phyloP scores from a whole-genome alignment of 2,329 filamentous ascomycete species.

The Dothistroma septosporum region DNA sequence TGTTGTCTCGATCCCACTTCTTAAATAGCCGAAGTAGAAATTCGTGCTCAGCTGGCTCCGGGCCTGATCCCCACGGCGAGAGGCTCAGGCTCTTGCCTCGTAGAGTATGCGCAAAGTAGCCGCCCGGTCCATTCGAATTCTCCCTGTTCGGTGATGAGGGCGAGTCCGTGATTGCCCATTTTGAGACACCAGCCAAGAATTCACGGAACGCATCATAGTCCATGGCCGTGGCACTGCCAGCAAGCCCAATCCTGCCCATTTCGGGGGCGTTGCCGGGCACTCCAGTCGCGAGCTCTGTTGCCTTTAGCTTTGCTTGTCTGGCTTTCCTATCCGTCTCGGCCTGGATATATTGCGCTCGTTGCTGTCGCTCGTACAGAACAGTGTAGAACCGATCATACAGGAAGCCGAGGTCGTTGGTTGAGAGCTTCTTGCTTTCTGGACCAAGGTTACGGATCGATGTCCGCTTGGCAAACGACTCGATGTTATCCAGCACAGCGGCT shows the following conservation, averaged over 20 bases:
- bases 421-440: slow-evolving; percentile 88
- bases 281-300: slow-evolving; percentile 48
- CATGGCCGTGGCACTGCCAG: slow-evolving; percentile 88
- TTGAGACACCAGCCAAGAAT: slow-evolving; percentile 79
- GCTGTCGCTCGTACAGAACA: slow-evolving; percentile 85
- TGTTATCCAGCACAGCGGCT: slow-evolving; percentile 87
- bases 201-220: slow-evolving; percentile 95
- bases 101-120: slow-evolving; percentile 51
- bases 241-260: slow-evolving; percentile 80
- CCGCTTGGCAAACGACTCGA: slow-evolving; percentile 94
- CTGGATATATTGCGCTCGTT: slow-evolving; percentile 70
- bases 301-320: slow-evolving; percentile 57
- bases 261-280: slow-evolving; percentile 56
- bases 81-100: slow-evolving; percentile 37
- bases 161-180: slow-evolving; percentile 89
- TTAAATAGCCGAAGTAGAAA: slow-evolving; percentile 85
- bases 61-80: slow-evolving; percentile 56
- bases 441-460: slow-evolving; percentile 95
- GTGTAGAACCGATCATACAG: slow-evolving; percentile 94
- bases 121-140: slow-evolving; percentile 49
- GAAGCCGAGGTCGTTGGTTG: slow-evolving; percentile 77
- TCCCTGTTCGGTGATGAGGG: slow-evolving; percentile 58
- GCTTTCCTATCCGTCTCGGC: slow-evolving; percentile 63
- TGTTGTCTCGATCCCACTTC: slow-evolving; percentile 79
- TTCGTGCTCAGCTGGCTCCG: slow-evolving; percentile 84